A percentile compares a stretch with the other conserved stretches of the same genome.
Evolutionary conservation across 2,329 filamentous ascomycete species (phyloP).

Genomic region (Neonectria ditissima): DNA sequence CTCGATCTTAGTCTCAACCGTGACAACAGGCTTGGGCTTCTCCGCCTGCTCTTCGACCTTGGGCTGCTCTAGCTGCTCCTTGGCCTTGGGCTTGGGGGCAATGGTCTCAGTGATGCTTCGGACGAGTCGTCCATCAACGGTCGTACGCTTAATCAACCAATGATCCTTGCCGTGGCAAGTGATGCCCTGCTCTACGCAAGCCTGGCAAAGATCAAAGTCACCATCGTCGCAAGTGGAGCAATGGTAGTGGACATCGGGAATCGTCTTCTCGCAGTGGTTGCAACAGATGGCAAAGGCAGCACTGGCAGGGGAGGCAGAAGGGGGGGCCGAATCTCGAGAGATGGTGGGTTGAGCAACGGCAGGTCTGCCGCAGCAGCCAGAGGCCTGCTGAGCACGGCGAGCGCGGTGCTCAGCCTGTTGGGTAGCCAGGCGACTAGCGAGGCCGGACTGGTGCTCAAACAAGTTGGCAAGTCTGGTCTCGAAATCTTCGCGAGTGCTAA

Average conservation of each 20-base stretch:
- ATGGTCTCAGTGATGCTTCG: conserved; percentile 89
- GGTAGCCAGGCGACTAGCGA: conserved; percentile 20
- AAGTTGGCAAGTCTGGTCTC: conserved; percentile 44
- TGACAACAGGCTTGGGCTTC: conserved; percentile 32
- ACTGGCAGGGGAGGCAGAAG: conserved; percentile 30
- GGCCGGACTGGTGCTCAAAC: conserved; percentile 39
- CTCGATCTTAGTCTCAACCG: conserved; percentile 35
- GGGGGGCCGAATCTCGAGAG: background rate
- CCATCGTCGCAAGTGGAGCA: conserved; percentile 93
- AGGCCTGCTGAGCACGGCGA: background rate
- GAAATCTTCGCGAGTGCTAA: conserved; percentile 44
- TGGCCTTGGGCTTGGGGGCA: conserved; percentile 68
- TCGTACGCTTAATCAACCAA: conserved; percentile 93
- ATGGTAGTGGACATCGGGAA: conserved; percentile 89
- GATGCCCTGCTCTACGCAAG: conserved; percentile 80
- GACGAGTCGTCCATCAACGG: conserved; percentile 81
- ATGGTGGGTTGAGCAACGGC: conserved; percentile 17
- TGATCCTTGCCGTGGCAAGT: conserved; percentile 84
- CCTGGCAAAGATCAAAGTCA: conserved; percentile 91
- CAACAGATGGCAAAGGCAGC: conserved; percentile 85
- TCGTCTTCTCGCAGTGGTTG: conserved; percentile 85
- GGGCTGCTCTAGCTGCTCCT: conserved; percentile 33
- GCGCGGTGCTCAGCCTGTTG: conserved; percentile 15
- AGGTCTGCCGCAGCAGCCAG: conserved; percentile 6
- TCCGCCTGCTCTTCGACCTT: conserved; percentile 41